Base-by-base conservation (phyloP, 805 yeast species). In the Pichia sporocuriosa region DNA sequence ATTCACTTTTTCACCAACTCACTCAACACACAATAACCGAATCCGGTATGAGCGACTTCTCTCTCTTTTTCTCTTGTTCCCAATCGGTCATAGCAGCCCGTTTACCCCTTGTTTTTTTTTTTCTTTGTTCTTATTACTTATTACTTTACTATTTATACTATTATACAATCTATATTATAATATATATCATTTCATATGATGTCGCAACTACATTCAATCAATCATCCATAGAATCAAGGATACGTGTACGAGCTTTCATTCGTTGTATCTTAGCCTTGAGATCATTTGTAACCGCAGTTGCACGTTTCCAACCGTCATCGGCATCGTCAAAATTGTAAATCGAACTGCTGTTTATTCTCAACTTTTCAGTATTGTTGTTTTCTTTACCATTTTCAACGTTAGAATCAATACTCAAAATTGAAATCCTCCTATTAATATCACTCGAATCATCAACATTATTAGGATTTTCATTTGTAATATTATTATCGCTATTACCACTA, bases 231-330 rank as follows among this genome's bases (percentile, higher is more conserved):
- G 32, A 12, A 29, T 52, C 59, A 38, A 58, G 45, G 11, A 56
- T 46, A 35, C 58, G 49, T 3, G 61, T 46, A 35, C 81, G 69
- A 11, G 85, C 85, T 56, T 84, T 84, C 96, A 88, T 87, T 60
- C 82, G 81, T 61, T 85, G 94, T 34, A 88, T 88, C 52, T 96
- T 67, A 0, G 88, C 94, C 58, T 82, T 84, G 55, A 88, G 72
- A 59, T 84, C 90, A 4, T 79, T 75, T 0, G 96, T 88, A 11
- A 87, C 94, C 52, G 84, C 95, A 0, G 93, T 89, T 0, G 96
- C 96, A 37, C 90, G 74, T 50, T 73, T 77, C 96, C 96, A 88
- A 51, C 84, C 79, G 45, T 81, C 88, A 44, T 75, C 84, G 35
- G 70, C 69, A 32, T 63, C 61, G 43, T 68, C 75, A 25, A 62